phyloP scores from a whole-genome alignment of 257 asterid genomes.

The Solanum infundibuliforme region DNA sequence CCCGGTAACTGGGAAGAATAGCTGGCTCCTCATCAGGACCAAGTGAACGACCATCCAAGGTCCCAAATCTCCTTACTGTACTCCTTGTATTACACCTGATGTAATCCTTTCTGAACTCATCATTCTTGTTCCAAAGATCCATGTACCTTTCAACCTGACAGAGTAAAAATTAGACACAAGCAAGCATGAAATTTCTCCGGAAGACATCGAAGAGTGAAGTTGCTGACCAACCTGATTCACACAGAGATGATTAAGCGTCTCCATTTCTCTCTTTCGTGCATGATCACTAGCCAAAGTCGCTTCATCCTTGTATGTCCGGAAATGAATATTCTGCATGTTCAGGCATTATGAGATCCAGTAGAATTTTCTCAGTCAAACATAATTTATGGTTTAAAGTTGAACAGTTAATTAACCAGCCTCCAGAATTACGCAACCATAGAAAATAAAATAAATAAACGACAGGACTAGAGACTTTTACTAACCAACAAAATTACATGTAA shows the following conservation, averaged over 20 bases:
- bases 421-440: not conserved
- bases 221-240: conserved; percentile 41
- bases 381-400: not conserved
- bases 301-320: conserved; percentile 52
- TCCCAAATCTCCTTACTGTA: conserved; percentile 69
- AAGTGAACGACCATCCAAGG: conserved; percentile 82
- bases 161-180: not conserved
- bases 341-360: conserved; percentile 1
- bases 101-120: conserved; percentile 65
- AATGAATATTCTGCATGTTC: conserved; percentile 54
- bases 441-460: not conserved
- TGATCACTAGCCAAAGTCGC: conserved; percentile 41
- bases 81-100: conserved; percentile 50
- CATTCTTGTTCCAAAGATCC: conserved; percentile 64
- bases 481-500: not conserved
- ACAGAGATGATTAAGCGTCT: conserved; percentile 48
- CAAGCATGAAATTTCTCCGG: not conserved
- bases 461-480: not conserved
- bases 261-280: conserved; percentile 43
- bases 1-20: conserved; percentile 33
- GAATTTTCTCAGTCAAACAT: not conserved
- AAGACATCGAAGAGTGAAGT: not conserved
- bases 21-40: conserved; percentile 76
- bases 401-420: not conserved
- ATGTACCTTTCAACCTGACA: conserved; percentile 55